A percentile compares a stretch with the other conserved stretches of the same genome.
phyloP scores from a whole-genome alignment of 108 stramenopile genomes.

The Aureococcus anophagefferens region DNA sequence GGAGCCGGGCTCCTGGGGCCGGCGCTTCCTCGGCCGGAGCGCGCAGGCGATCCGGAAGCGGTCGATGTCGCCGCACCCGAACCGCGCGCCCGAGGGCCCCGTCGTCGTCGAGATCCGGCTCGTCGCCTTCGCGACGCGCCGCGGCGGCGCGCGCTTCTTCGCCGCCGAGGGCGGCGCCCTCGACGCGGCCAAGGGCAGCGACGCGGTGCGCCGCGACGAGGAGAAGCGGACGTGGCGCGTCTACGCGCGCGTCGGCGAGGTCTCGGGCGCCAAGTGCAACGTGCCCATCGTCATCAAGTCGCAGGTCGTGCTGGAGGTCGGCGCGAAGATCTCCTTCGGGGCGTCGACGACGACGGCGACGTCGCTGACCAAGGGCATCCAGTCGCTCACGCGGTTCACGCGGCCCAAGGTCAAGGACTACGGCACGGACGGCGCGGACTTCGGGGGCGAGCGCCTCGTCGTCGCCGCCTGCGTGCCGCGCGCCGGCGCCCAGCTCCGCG shows the following conservation, averaged over 20 bases:
- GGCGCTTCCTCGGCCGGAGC: too few relatives aligned
- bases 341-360: not conserved
- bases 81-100: too few relatives aligned
- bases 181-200: too few relatives aligned
- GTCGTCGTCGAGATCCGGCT: too few relatives aligned
- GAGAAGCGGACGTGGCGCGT: not conserved
- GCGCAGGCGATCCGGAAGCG: too few relatives aligned
- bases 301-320: not conserved
- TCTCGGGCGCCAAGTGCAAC: not conserved
- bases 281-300: not conserved
- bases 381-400: not conserved
- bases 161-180: too few relatives aligned
- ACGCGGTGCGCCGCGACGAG: not conserved
- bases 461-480: not conserved
- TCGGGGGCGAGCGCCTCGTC: not conserved
- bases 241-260: not conserved
- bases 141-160: too few relatives aligned
- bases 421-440: not conserved
- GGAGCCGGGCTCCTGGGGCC: too few relatives aligned
- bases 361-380: too few relatives aligned
- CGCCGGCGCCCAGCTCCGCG: not conserved
- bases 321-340: not conserved
- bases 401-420: not conserved
- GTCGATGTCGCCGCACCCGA: too few relatives aligned
- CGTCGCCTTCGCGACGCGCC: too few relatives aligned